Percentiles rank a stretch among this genome's conserved stretches.
phyloP scores from a whole-genome alignment of 495 filamentous ascomycete genomes.

The Neurospora tetraspora region DNA sequence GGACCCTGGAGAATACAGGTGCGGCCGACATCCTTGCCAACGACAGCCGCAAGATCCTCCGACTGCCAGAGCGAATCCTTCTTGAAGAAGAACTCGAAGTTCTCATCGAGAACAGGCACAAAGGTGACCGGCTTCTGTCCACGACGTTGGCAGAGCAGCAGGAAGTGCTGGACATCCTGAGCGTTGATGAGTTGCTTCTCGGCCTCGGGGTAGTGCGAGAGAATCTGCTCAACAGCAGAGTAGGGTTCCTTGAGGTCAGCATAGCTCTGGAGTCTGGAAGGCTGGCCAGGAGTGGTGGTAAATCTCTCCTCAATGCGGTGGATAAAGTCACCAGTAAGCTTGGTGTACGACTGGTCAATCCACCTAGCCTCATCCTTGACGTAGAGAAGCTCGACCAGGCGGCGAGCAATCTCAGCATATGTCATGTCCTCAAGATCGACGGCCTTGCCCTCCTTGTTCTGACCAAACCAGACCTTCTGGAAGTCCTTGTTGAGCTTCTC shows the following conservation, averaged over 20 bases:
- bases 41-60: slow-evolving; percentile 90
- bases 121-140: slow-evolving; percentile 96
- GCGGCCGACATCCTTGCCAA: slow-evolving; percentile 87
- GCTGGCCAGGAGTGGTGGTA: slow-evolving; percentile 50
- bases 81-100: slow-evolving; percentile 98
- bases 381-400: slow-evolving; percentile 95
- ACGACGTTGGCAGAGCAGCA: slow-evolving; percentile 82
- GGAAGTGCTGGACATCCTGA: slow-evolving; percentile 93
- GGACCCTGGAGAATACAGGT: slow-evolving; percentile 95
- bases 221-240: slow-evolving; percentile 61
- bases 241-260: slow-evolving; percentile 79
- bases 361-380: slow-evolving; percentile 88
- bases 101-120: slow-evolving; percentile 85
- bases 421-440: slow-evolving; percentile 98
- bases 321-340: slow-evolving; percentile 87
- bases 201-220: slow-evolving; percentile 75
- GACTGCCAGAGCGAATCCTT: slow-evolving; percentile 99
- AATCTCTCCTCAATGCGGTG: slow-evolving; percentile 93
- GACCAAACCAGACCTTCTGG: slow-evolving; percentile 97
- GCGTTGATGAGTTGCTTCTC: slow-evolving; percentile 90
- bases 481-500: slow-evolving; percentile 96
- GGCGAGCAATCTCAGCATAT: slow-evolving; percentile 80
- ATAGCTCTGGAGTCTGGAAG: slow-evolving; percentile 66
- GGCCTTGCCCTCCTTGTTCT: slow-evolving; percentile 69
- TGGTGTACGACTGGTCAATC: slow-evolving; percentile 80